Conservation (phyloP, 768 basidiomycete species). For the Boletus huronensis region DNA sequence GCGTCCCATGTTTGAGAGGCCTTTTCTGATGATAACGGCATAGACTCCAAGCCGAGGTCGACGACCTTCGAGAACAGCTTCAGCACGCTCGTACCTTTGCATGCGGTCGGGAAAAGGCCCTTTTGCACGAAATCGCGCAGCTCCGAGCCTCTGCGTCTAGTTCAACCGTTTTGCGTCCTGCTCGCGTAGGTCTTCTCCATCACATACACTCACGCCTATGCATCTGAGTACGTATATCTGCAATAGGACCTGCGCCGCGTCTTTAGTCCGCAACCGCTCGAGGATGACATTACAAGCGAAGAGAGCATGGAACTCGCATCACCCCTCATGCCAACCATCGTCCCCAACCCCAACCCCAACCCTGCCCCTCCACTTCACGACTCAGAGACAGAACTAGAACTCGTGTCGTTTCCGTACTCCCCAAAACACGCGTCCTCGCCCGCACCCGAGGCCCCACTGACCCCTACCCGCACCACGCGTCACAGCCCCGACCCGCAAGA, state of each 20-base stretch:
- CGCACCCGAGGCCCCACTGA: not conserved
- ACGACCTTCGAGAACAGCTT: constrained; percentile 31
- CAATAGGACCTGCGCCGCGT: constrained; percentile 3
- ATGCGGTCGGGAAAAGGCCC: constrained; percentile 32
- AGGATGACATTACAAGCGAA: constrained; percentile 35
- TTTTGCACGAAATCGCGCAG: constrained; percentile 31
- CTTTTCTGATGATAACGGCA: not conserved
- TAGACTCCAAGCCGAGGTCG: constrained; percentile 33
- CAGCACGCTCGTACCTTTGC: constrained; percentile 20
- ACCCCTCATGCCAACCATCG: constrained; percentile 40
- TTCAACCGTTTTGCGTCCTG: not conserved
- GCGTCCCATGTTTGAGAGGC: not conserved
- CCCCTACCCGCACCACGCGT: not conserved
- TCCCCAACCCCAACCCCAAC: constrained; percentile 4
- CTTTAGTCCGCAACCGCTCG: constrained; percentile 26
- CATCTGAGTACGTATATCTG: not conserved
- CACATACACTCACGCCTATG: not conserved
- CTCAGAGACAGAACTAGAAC: constrained; percentile 7
- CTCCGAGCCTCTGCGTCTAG: constrained; percentile 7
- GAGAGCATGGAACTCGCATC: constrained; percentile 53
- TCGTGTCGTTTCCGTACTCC: constrained; percentile 20
- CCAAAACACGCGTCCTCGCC: constrained; percentile 22
- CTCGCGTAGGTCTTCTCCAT: constrained; percentile 2
- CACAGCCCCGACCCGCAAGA: constrained; percentile 15
- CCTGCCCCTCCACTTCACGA: not conserved